These are phyloP conservation scores for Phaeosphaeria sp. DNA, from an alignment of 2,329 filamentous ascomycete species.

Conservation along the genomic window DNA sequence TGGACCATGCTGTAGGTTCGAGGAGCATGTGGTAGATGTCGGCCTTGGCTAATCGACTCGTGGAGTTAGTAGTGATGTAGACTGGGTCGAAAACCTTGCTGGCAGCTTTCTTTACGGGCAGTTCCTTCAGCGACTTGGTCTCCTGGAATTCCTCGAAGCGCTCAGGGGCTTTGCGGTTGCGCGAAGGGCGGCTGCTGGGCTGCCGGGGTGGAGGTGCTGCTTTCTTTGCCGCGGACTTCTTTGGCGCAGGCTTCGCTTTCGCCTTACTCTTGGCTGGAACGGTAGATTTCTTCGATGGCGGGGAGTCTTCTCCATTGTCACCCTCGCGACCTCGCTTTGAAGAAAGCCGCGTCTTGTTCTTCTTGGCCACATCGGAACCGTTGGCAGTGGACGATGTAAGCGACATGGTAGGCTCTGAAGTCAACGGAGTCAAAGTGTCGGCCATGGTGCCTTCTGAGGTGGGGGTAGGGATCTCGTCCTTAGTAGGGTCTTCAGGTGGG, in stretches of 20 bases:
- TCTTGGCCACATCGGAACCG: conserved; percentile 5
- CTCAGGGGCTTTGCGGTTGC: conserved; percentile 38
- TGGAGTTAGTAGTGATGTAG: conserved; percentile 41
- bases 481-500: neutral
- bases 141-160: conserved; percentile 24
- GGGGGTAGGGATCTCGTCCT: neutral
- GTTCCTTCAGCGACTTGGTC: conserved; percentile 10
- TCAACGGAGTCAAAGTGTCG: neutral
- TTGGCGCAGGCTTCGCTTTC: conserved; percentile 5
- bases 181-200: conserved; percentile 26
- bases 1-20: conserved; percentile 38
- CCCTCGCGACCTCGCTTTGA: conserved; percentile 18
- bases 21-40: conserved; percentile 45
- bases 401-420: neutral
- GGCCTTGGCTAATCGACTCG: conserved; percentile 36
- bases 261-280: neutral
- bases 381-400: neutral
- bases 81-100: conserved; percentile 38
- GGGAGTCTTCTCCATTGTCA: conserved; percentile 2
- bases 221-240: conserved; percentile 14
- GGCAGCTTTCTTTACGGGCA: conserved; percentile 9
- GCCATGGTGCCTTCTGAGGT: neutral
- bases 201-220: conserved; percentile 8
- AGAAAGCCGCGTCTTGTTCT: neutral
- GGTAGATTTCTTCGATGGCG: conserved; percentile 10